phyloP scores from a whole-genome alignment of 176 grass and related monocot genomes.

The Lolium multiflorum region DNA sequence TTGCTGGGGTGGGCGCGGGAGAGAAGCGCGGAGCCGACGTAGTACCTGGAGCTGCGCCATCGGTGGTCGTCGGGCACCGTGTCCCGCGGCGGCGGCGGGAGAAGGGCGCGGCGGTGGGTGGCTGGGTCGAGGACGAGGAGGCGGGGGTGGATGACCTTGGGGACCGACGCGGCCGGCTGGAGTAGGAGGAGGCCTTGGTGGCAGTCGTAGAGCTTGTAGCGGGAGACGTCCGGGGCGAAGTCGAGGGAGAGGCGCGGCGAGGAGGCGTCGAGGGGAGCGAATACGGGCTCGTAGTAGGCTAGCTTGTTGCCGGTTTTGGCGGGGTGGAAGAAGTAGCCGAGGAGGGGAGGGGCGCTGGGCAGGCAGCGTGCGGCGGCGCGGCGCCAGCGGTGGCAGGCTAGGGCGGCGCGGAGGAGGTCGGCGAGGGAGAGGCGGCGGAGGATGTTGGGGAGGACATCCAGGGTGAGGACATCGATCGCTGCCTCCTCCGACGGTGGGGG shows the following conservation, averaged over 20 bases:
- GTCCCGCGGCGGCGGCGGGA: background rate
- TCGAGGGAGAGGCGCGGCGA: slow-evolving; percentile 37
- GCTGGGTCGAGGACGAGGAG: slow-evolving; percentile 32
- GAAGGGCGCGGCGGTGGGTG: background rate
- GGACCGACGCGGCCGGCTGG: background rate
- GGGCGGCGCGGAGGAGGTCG: slow-evolving; percentile 4
- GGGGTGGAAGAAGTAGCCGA: slow-evolving; percentile 16
- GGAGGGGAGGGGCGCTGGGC: background rate
- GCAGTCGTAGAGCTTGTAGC: background rate
- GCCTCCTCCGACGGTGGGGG: background rate
- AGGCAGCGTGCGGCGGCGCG: background rate
- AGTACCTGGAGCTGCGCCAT: background rate
- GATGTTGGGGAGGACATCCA: background rate
- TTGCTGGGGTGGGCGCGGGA: slow-evolving; percentile 13
- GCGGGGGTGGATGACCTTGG: background rate
- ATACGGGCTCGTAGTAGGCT: background rate
- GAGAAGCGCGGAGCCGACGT: slow-evolving; percentile 26
- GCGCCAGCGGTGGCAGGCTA: slow-evolving; percentile 11
- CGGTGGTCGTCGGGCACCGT: background rate
- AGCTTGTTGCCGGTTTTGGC: background rate
- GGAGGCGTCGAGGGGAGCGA: background rate
- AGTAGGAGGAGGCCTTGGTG: slow-evolving; percentile 40
- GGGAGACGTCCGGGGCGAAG: background rate
- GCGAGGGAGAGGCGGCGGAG: background rate
- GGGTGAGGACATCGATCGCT: background rate